A percentile compares a stretch with the other conserved stretches of the same genome.
Conservation (phyloP, 306 rosid genomes). For the Trifolium dubium region DNA sequence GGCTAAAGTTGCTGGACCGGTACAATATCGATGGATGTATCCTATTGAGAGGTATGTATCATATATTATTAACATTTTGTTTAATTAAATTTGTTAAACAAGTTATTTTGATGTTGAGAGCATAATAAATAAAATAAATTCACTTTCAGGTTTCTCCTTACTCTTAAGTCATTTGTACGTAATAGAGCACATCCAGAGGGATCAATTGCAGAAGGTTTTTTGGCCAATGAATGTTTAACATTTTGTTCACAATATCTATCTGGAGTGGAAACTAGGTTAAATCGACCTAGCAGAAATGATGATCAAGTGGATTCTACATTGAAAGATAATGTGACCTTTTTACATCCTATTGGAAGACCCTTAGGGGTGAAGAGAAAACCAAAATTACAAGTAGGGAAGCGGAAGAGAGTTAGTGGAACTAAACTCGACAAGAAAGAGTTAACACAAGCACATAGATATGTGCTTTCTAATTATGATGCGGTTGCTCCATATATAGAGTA, state of each 20-base stretch:
- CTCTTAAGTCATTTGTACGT: background rate
- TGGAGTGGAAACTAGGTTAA: conserved; percentile 8
- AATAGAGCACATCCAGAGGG: background rate
- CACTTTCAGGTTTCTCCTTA: background rate
- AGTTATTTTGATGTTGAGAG: background rate
- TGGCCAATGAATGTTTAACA: background rate
- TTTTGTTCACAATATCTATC: background rate
- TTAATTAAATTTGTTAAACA: too few species aligned
- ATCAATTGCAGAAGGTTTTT: background rate
- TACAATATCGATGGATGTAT: background rate
- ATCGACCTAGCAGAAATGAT: background rate
- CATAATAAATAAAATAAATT: background rate
- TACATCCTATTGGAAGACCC: background rate
- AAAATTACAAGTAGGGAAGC: background rate
- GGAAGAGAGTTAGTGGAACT: background rate
- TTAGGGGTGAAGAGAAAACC: background rate
- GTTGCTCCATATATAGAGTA: conserved; percentile 1
- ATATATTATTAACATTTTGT: background rate
- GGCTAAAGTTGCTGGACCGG: background rate
- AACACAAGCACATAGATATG: conserved; percentile 8
- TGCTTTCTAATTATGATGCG: background rate
- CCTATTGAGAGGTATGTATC: background rate
- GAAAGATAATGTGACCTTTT: background rate
- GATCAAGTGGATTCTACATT: conserved; percentile 1
- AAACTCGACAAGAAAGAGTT: conserved; percentile 2